Base-by-base conservation (phyloP, 805 yeast species). In the Zygosaccharomyces bisporus region DNA sequence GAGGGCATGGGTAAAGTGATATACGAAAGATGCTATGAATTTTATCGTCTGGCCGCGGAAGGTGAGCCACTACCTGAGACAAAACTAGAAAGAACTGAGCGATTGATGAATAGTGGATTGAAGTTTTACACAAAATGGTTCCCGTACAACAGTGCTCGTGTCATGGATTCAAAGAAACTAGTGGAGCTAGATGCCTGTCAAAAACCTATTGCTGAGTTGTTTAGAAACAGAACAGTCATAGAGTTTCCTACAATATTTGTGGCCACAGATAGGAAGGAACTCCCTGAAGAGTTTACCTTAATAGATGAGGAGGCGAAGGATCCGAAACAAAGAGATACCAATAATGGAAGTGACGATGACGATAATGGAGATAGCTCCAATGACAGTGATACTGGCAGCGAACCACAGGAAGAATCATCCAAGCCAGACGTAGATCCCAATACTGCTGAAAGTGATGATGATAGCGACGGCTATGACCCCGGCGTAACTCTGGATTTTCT, bases 161-260 rank as follows among this genome's bases (percentile, higher is more conserved):
- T 56, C 6, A 58, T 60, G 17, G 66, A 66, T 31, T 56, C 72
- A 1, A 66, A 60, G 17, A 64, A 69, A 24, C 55, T 76, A 19
- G 62, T 79, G 2, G 57, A 60, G 32, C 31, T 81, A 12, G 66
- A 70, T 18, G 46, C 53, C 16, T 42, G 60, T 0, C 61, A 55
- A 1, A 53, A 52, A n/a, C 45, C 67, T 17, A 54, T 86, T 1
- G 75, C 75, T 0, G 76, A 74, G 18, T 69, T 70, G 1, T 53
- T 88, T n/a, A 66, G 68, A 46, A 79, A 79, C 27, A 72, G 73
- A 44, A 70, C 80, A 0, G 85, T 88, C 0, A 71, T 87, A 27
- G 96, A 88, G 58, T 88, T 76, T 52, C 95, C 96, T 0, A 82
- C 89, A 0, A 68, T 88, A 4, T 72, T 69, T 44, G 69, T 83